Base-by-base conservation (phyloP, 129 eudicot genomes). In the Escallonia herrerae region DNA sequence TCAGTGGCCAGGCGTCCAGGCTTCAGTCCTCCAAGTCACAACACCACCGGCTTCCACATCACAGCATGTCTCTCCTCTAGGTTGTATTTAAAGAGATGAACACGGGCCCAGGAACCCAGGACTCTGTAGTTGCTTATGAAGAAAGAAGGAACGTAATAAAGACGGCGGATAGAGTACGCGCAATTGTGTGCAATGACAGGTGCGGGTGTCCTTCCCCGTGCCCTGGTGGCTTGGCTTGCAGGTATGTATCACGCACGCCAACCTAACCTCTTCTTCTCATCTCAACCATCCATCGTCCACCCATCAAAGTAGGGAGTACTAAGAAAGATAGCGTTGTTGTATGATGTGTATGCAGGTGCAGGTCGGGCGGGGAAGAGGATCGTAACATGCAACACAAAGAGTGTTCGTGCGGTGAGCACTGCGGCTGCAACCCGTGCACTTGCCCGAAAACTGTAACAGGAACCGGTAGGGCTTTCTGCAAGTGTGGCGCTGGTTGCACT, bases 151-250 rank as follows among this genome's bases (percentile, higher is more conserved):
- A 8, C 49, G 2, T 45, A 45, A 45, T 45, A 6, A 54, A 3
- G 9, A 76, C 71, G 79, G 83, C 77, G 46, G 84, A 78, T 33
- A 72, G 66, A 62, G 81, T 77, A 69, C 71, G 85, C 4, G 59
- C 38, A 3, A 77, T 44, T 38, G 66, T 56, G 4, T 85, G 91
- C 64, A 72, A 85, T 45, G 80, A 82, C n/a, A 70, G 58, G 58
- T 85, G 93, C 58, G 93, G 93, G 7, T 85, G 93, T 46, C 85
- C 93, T 58, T 62, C 82, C 15, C 88, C 93, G 2, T 85, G 93
- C 72, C 85, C 93, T 5, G 93, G 85, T 7, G 93, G 85, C 15
- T 42, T 8, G 39, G n/a, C 72, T n/a, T 82, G 87, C 87, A 78
- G 87, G 83, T 74, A 22, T 22, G 33, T 22, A 22, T 22, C 33